Conservation (phyloP, 257 asterid species). For the Plantago elongata region DNA sequence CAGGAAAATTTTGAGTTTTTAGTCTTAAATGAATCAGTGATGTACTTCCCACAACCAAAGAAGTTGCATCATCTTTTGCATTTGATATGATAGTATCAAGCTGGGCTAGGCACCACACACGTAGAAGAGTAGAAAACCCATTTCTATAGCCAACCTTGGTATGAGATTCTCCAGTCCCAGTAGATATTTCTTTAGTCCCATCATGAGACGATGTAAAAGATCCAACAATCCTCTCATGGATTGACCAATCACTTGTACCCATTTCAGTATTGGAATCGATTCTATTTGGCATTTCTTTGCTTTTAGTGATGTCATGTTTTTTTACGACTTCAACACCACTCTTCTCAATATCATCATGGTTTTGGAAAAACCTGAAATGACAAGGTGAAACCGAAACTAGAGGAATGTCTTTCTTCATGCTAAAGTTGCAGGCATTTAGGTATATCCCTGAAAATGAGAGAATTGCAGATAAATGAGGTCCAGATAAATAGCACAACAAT, state of each 20-base stretch:
- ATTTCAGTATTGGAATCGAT: conserved; percentile 42
- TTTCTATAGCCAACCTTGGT: conserved; percentile 36
- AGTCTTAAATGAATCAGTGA: conserved; percentile 65
- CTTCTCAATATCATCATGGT: conserved; percentile 37
- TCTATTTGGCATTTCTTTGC: conserved; percentile 26
- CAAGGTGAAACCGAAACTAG: conserved; percentile 62
- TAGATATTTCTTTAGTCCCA: conserved; percentile 30
- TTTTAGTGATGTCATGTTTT: conserved; percentile 35
- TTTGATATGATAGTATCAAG: conserved; percentile 39
- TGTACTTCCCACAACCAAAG: conserved; percentile 67
- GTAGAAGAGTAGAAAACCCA: conserved; percentile 55
- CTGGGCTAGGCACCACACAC: conserved; percentile 74
- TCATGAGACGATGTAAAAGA: conserved; percentile 36
- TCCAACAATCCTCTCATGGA: conserved; percentile 56
- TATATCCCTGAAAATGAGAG: conserved; percentile 59
- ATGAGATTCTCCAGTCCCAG: conserved; percentile 33
- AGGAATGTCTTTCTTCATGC: conserved; percentile 48
- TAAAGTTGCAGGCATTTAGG: conserved; percentile 43
- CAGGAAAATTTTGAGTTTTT: conserved; percentile 32
- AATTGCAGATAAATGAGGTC: conserved; percentile 21
- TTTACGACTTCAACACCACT: conserved; percentile 33
- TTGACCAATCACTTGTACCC: conserved; percentile 64
- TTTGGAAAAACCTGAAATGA: conserved; percentile 53
- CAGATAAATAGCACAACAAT: conserved; percentile 4
- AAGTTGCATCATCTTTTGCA: conserved; percentile 44